phyloP scores from a whole-genome alignment of 192 early-diverging fungal genomes.

The Dispira simplex region DNA sequence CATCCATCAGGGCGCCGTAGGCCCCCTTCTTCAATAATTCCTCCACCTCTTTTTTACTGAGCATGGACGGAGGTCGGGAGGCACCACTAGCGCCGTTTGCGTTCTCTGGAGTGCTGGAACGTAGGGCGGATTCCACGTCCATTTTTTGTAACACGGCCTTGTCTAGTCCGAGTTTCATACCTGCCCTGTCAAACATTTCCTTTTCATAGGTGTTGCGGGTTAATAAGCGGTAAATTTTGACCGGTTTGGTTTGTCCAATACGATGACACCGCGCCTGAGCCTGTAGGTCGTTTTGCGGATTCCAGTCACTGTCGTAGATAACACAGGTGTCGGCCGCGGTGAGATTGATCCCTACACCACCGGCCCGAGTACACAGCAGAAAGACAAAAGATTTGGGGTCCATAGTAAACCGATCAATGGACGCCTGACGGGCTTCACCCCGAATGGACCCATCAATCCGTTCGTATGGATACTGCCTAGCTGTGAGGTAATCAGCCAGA shows the following conservation, averaged over 20 bases:
- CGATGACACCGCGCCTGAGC: slow-evolving; percentile 70
- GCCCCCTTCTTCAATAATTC: slow-evolving; percentile 78
- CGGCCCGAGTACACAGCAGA: slow-evolving; percentile 69
- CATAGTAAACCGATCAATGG: slow-evolving; percentile 69
- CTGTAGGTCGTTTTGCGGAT: slow-evolving; percentile 82
- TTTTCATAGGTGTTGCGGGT: slow-evolving; percentile 75
- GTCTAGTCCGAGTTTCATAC: slow-evolving; percentile 75
- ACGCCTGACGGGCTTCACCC: slow-evolving; percentile 65
- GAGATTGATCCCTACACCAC: slow-evolving; percentile 79
- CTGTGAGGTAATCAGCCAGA: slow-evolving; percentile 66
- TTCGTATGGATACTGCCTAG: slow-evolving; percentile 53
- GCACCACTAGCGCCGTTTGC: slow-evolving; percentile 27
- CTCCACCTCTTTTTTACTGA: slow-evolving; percentile 67
- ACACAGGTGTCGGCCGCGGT: slow-evolving; percentile 77
- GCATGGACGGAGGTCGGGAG: slow-evolving; percentile 20
- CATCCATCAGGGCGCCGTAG: slow-evolving; percentile 75
- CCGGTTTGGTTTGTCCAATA: slow-evolving; percentile 78
- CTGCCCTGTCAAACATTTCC: slow-evolving; percentile 81
- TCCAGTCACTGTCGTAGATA: slow-evolving; percentile 83
- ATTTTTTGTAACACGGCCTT: slow-evolving; percentile 58
- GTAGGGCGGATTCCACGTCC: slow-evolving; percentile 26
- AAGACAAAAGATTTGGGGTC: slow-evolving; percentile 70
- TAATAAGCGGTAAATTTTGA: slow-evolving; percentile 59
- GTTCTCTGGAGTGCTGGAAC: slow-evolving; percentile 23
- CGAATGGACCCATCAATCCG: slow-evolving; percentile 69